Conservation (phyloP, 2,329 filamentous ascomycete genomes). For the Clonostachys chloroleuca region DNA sequence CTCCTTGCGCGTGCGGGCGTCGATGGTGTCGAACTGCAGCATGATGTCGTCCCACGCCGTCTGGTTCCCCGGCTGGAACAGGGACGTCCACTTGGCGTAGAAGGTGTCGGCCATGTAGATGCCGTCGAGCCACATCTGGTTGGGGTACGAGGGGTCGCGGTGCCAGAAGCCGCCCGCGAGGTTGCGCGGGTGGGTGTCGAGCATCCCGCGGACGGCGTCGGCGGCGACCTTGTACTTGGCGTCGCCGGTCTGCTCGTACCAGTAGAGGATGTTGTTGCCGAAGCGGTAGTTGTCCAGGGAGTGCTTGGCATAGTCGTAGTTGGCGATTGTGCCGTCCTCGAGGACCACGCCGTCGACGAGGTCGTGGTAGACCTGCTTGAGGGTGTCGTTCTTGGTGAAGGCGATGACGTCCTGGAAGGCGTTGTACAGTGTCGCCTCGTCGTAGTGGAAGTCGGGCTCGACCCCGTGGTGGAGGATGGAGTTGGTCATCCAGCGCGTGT, state of each 20-base stretch:
- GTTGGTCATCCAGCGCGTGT: slow-evolving; percentile 32
- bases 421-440: slow-evolving; percentile 38
- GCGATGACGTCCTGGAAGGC: slow-evolving; percentile 40
- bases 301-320: slow-evolving; percentile 39
- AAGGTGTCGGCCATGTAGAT: slow-evolving; percentile 41
- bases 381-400: slow-evolving; percentile 30
- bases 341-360: slow-evolving; percentile 41
- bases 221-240: slow-evolving; percentile 42
- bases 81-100: slow-evolving; percentile 28
- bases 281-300: slow-evolving; percentile 45
- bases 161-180: slow-evolving; percentile 48
- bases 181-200: slow-evolving; percentile 42
- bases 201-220: slow-evolving; percentile 26
- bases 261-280: slow-evolving; percentile 43
- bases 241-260: slow-evolving; percentile 36
- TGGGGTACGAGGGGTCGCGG: slow-evolving; percentile 29
- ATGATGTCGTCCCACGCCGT: slow-evolving; percentile 36
- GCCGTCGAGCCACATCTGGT: slow-evolving; percentile 55
- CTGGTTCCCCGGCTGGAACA: slow-evolving; percentile 22
- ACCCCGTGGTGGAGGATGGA: slow-evolving; percentile 37
- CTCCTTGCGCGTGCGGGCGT: slow-evolving; percentile 28
- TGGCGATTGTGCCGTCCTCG: slow-evolving; percentile 37
- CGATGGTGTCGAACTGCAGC: slow-evolving; percentile 36
- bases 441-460: slow-evolving; percentile 32
- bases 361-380: slow-evolving; percentile 33